A percentile compares a stretch with the other conserved stretches of the same genome.
phyloP scores from a whole-genome alignment of 768 basidiomycete genomes.

The Lactarius psammicola region DNA sequence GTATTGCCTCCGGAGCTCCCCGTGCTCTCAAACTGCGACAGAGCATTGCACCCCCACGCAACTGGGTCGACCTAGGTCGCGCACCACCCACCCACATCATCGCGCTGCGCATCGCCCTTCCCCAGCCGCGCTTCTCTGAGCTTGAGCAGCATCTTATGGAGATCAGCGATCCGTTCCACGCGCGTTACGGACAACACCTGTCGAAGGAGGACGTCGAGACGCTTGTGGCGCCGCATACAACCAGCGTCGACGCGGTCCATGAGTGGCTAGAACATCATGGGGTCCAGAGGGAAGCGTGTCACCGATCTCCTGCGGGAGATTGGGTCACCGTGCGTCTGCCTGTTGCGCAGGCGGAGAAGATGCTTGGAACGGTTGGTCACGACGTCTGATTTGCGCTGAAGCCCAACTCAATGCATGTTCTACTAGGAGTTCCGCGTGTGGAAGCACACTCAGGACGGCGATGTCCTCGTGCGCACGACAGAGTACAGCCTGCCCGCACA shows the following conservation, averaged over 20 bases:
- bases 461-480: constrained; percentile 56
- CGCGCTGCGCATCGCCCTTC: constrained; percentile 43
- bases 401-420: too few relatives aligned
- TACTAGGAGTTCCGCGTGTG: constrained; percentile 59
- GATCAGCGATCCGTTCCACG: constrained; percentile 31
- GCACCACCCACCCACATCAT: constrained; percentile 49
- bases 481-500: constrained; percentile 56
- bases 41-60: constrained; percentile 43
- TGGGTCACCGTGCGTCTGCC: constrained; percentile 58
- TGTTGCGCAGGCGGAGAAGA: constrained; percentile 53
- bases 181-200: constrained; percentile 37
- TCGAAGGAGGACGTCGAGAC: constrained; percentile 59
- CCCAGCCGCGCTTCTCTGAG: constrained; percentile 29
- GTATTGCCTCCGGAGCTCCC: not conserved
- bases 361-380: constrained; percentile 53
- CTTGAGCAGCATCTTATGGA: constrained; percentile 32
- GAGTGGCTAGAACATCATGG: constrained; percentile 55
- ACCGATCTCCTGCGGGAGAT: constrained; percentile 57
- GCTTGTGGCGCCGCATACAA: constrained; percentile 52
- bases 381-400: not conserved
- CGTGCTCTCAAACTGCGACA: constrained; percentile 44
- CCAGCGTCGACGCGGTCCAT: constrained; percentile 48
- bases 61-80: constrained; percentile 46
- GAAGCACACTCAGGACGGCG: constrained; percentile 49
- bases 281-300: constrained; percentile 44